Evolutionary conservation across 2,329 filamentous ascomycete genomes (phyloP), one percentile per base, ranked within the genome.

Genomic region (Talaromyces sp.): DNA sequence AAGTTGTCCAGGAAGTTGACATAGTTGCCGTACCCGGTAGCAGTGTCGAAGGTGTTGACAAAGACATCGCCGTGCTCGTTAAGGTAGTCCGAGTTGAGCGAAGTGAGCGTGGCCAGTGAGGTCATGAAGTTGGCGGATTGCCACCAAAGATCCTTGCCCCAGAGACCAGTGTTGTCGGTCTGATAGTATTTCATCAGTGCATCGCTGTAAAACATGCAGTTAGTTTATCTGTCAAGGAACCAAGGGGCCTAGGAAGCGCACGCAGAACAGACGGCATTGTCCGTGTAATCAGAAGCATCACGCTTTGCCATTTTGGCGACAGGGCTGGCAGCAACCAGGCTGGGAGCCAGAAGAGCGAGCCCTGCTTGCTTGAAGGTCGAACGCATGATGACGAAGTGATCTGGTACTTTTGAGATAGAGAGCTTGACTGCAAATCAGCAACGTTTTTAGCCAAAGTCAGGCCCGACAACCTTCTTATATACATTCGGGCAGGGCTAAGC

Each of bases 101-200:
- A 53, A 19, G 54, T 58, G 3, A 61, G 55, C 26, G 52, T 58
- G 4, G 60, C 60, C 3, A 61, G 51, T 4, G 56, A 51, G n/a
- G 56, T 58, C 14, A 61, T 58, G 51, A 61, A 58, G 21, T 61
- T 61, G 27, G 12, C 60, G 1, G 60, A 61, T 24, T 61, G 56
- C 60, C 60, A 61, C 60, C 60, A 61, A 2, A 58, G 46, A 26
- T 61, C 52, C 27, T 61, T 26, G 7, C 60, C 56, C 29, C 57
- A 58, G 43, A 58, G 56, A 11, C 51, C 56, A 8, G 60, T 56
- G 32, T 58, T 31, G 17, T 51, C 26, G 29, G 48, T 48, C 21
- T 51, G 48, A n/a, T 61, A 61, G 21, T 27, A 58, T 26, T 52
- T 51, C 17, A 61, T 56, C 10, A 61, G 52, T 32, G 58, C 50